Base-by-base conservation (phyloP, 164 flowering plant genomes). In the Cinnamomum chago region DNA sequence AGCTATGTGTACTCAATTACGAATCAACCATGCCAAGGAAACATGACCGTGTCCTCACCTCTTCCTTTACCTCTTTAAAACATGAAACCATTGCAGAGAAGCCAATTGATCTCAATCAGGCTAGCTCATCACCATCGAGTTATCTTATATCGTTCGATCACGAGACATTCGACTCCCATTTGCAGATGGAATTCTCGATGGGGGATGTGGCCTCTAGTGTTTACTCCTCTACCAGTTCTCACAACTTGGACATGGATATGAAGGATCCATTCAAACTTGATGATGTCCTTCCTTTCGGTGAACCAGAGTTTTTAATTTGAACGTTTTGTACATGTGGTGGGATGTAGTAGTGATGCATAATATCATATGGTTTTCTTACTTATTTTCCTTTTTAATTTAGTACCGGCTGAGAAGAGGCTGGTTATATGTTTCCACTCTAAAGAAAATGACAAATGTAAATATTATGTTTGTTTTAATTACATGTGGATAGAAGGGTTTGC, bases 191-290 rank as follows among this genome's bases (percentile, higher is more conserved):
- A 20, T 68, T 75, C 3, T 62, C 76, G 3, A 50, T 76, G 25
- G 6, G 75, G 13, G 75, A 80, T 17, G 77, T 67, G n/a, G 60
- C 25, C 2, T 67, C 79, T 4, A 68, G 73, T 12, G 70, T 35
- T 7, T 77, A 72, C 70, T 73, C 79, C 28, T 23, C 79, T 0
- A 68, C 68, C 7, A 67, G 58, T 50, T 75, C 80, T 76, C 67
- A 68, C 13, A 70, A 69, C 27, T 35, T 78, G 10, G 86, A 72
- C 67, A 74, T 83, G 79, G 83, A 75, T 71, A 62, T 70, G 70
- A 40, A 62, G 18, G 30, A 47, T 28, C 58, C 68, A 5, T 70
- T 60, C 60, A 75, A 78, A 75, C 70, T 77, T 70, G 82, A 76
- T 28, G 68, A 64, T 30, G 3, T 58, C 2, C 27, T 77, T 11